phyloP scores from a whole-genome alignment of 1,284 basidiomycete genomes.

The Coniophora puteana region DNA sequence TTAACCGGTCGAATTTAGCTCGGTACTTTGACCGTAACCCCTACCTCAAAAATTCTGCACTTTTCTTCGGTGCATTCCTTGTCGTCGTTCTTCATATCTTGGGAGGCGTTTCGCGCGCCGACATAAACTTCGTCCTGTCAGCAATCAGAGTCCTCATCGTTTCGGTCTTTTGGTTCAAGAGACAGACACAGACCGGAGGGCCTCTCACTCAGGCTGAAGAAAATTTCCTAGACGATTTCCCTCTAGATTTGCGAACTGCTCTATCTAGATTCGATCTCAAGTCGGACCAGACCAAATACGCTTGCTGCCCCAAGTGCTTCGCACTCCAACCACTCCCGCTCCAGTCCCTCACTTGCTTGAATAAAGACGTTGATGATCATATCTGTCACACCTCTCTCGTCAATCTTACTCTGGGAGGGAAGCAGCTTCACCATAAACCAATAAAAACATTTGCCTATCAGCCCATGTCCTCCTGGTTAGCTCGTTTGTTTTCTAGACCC shows the following conservation, averaged over 20 bases:
- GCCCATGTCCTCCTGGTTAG: conserved; percentile 7
- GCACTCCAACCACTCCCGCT: no score
- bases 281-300: not conserved
- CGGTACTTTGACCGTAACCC: not conserved
- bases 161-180: not conserved
- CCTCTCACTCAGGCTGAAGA: not conserved
- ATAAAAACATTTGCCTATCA: conserved; percentile 2
- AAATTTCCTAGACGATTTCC: not conserved
- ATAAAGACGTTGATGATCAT: no score
- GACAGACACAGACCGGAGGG: not conserved
- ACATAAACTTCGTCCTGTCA: not conserved
- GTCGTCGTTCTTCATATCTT: not conserved
- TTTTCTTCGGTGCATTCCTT: not conserved
- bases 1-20: not conserved
- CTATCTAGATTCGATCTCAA: not conserved
- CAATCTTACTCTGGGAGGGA: no score
- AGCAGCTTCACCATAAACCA: no score
- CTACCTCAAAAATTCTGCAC: not conserved
- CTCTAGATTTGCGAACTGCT: not conserved
- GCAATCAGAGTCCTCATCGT: not conserved
- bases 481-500: conserved; percentile 11
- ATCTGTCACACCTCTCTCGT: no score
- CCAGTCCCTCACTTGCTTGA: no score
- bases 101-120: not conserved
- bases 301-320: no score